phyloP scores from a whole-genome alignment of 2,329 filamentous ascomycete species.

The Myriosclerotinia duriaeana region DNA sequence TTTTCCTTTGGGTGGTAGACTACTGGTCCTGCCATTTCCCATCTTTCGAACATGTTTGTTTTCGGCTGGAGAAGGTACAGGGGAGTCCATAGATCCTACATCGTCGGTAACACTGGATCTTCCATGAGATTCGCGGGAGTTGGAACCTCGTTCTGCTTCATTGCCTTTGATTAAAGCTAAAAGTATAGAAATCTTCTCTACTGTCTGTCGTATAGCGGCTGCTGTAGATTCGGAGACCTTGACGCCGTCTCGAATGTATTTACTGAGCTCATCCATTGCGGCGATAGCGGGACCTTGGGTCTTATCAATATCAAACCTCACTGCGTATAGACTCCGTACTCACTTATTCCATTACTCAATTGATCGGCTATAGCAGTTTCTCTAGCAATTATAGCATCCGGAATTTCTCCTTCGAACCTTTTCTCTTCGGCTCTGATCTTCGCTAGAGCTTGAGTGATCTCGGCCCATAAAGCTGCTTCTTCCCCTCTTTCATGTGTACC shows the following conservation, averaged over 20 bases:
- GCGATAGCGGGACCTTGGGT: constrained; percentile 31
- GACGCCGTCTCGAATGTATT: constrained; percentile 35
- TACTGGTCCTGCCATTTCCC: constrained; percentile 34
- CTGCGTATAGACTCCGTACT: neutral
- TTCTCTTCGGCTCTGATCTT: constrained; percentile 27
- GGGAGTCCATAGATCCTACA: constrained; percentile 39
- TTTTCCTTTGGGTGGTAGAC: constrained; percentile 37
- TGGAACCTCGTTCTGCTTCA: constrained; percentile 30
- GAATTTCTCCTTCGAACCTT: constrained; percentile 20
- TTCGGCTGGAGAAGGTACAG: constrained; percentile 38
- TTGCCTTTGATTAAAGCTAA: constrained; percentile 32
- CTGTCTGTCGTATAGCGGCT: constrained; percentile 19
- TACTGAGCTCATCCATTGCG: constrained; percentile 33
- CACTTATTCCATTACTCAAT: constrained; percentile 26
- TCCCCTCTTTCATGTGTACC: constrained; percentile 28
- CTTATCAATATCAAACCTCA: constrained; percentile 6
- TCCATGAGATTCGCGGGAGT: constrained; percentile 33
- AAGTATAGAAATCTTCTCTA: constrained; percentile 26
- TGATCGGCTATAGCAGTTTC: constrained; percentile 27
- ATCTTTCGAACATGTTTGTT: constrained; percentile 37
- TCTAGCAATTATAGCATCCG: constrained; percentile 28
- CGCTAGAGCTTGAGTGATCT: constrained; percentile 24
- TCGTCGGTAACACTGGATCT: constrained; percentile 35
- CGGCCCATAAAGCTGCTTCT: constrained; percentile 27
- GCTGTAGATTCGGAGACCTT: constrained; percentile 36